A percentile compares a stretch with the other conserved stretches of the same genome.
Evolutionary conservation across 2,329 filamentous ascomycete species (phyloP).

Genomic region (Talaromyces sp.): DNA sequence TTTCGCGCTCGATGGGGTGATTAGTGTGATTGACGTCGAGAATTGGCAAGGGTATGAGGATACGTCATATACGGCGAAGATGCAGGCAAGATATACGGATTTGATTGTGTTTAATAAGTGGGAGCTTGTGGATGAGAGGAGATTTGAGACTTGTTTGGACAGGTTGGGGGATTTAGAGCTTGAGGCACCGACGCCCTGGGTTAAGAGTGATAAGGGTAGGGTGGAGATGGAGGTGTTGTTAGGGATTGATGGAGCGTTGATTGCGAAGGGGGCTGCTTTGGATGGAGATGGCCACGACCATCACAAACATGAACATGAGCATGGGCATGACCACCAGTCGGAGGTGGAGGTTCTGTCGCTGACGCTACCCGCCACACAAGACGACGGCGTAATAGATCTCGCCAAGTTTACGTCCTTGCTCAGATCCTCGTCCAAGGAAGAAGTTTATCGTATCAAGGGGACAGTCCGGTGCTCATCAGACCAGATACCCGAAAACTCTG

Average conservation of each 20-base stretch:
- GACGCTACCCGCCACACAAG: conserved; percentile 47
- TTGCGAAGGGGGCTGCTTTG: conserved; percentile 28
- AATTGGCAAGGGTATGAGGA: conserved; percentile 94
- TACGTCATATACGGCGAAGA: conserved; percentile 79
- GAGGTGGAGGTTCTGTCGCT: conserved; percentile 91
- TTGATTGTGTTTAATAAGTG: conserved; percentile 91
- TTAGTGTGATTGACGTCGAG: conserved; percentile 88
- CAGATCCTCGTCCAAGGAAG: conserved; percentile 76
- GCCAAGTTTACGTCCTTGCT: conserved; percentile 65
- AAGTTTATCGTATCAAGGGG: conserved; percentile 92
- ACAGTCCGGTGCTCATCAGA: conserved; percentile 48
- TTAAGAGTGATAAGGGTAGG: conserved; percentile 77
- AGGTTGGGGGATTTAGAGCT: conserved; percentile 76
- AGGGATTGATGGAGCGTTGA: conserved; percentile 78
- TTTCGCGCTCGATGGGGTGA: conserved; percentile 80
- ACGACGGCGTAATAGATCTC: conserved; percentile 45
- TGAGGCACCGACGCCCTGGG: conserved; percentile 64
- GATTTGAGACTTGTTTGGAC: conserved; percentile 75
- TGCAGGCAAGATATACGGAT: conserved; percentile 88
- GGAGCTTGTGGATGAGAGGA: conserved; percentile 70
- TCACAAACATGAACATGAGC: conserved; percentile 15
- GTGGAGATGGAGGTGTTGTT: conserved; percentile 78
- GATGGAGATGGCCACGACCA: conserved; percentile 17
- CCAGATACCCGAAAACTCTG: conserved; percentile 31
- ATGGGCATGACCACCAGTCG: conserved; percentile 61